Evolutionary conservation across 495 filamentous ascomycete genomes (phyloP).

Genomic region (Aspergillus nidulans): DNA sequence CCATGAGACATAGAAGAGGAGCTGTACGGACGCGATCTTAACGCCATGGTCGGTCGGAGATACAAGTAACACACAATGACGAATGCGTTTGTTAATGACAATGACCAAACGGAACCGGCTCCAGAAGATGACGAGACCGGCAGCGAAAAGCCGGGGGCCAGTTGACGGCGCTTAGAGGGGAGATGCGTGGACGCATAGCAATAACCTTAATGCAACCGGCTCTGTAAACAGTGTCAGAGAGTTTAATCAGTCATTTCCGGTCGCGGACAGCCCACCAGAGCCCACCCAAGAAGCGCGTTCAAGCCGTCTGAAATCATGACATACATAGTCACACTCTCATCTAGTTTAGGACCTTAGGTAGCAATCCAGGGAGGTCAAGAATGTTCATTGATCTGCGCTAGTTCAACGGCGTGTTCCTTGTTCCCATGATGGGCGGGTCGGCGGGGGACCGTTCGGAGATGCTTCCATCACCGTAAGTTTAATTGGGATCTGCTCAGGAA

Average conservation of each 20-base stretch:
- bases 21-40: slow-evolving; percentile 11
- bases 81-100: slow-evolving; percentile 19
- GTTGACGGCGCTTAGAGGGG: slow-evolving; percentile 9
- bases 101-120: slow-evolving; percentile 14
- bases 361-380: background rate
- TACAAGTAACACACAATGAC: slow-evolving; percentile 24
- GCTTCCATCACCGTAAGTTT: background rate
- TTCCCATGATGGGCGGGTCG: background rate
- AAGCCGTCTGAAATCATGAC: background rate
- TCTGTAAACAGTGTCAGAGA: slow-evolving; percentile 7
- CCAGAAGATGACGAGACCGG: slow-evolving; percentile 14
- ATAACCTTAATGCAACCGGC: background rate
- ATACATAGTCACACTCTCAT: background rate
- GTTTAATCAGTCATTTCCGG: slow-evolving; percentile 9
- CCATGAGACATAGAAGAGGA: slow-evolving; percentile 19
- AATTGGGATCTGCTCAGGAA: background rate
- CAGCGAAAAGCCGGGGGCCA: slow-evolving; percentile 8
- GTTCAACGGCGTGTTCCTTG: background rate
- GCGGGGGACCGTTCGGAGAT: background rate
- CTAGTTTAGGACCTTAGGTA: background rate
- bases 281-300: background rate
- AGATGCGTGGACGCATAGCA: slow-evolving; percentile 11
- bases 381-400: background rate
- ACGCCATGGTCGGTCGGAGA: slow-evolving; percentile 17
- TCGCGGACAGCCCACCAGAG: slow-evolving; percentile 11